These are phyloP conservation scores for Nemania bipapillata DNA, from an alignment of 2,329 filamentous ascomycete species.

Conservation along the genomic window DNA sequence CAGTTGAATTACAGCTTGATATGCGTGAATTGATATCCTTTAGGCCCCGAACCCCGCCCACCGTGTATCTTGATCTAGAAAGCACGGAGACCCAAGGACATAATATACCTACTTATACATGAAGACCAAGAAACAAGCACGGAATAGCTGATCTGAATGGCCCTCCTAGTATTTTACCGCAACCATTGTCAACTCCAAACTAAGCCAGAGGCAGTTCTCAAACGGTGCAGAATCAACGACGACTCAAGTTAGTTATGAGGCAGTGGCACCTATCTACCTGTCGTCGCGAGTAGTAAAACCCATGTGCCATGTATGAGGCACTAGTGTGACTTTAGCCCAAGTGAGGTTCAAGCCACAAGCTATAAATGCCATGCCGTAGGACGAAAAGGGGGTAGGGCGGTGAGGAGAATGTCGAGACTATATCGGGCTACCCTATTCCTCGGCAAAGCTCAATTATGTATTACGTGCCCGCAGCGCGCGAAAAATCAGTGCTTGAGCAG, in stretches of 20 bases:
- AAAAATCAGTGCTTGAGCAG: constrained; percentile 55
- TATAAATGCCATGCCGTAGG: not conserved
- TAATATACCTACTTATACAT: constrained; percentile 33
- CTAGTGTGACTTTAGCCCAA: not conserved
- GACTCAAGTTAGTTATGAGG: constrained; percentile 6
- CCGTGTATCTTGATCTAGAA: not conserved
- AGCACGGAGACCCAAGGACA: not conserved
- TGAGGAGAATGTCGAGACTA: not conserved
- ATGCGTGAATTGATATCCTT: not conserved
- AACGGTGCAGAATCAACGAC: constrained; percentile 17
- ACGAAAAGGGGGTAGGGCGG: too few species aligned
- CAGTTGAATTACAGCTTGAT: not conserved
- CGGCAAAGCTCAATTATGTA: not conserved
- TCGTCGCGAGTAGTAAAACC: not conserved
- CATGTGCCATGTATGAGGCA: not conserved
- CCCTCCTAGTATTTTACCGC: constrained; percentile 10
- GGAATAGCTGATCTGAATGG: constrained; percentile 2
- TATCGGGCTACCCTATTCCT: not conserved
- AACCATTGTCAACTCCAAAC: constrained; percentile 24
- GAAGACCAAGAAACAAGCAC: constrained; percentile 15
- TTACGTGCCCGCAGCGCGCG: not conserved
- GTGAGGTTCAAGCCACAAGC: not conserved
- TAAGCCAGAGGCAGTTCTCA: constrained; percentile 20
- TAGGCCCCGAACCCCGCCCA: not conserved
- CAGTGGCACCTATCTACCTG: not conserved